Base-by-base conservation (phyloP, 306 rosid genomes). In the Biancaea sappan region DNA sequence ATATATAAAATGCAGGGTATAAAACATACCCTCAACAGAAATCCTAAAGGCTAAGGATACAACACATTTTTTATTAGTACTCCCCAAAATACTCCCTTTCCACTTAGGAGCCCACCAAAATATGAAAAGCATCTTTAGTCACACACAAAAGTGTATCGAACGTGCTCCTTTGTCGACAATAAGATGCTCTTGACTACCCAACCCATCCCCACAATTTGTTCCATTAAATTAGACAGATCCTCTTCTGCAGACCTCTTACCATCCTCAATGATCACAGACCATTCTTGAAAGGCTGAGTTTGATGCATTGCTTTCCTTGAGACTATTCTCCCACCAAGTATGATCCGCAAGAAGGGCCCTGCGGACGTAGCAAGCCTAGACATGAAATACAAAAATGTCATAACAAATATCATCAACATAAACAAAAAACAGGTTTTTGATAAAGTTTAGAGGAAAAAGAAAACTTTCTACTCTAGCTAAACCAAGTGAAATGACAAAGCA, bases 301-400 rank as follows among this genome's bases (percentile, higher is more conserved):
- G 88, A 78, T 21, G 57, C 71, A 57, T 72, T 63, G 50, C 63
- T 59, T 24, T 67, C 92, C 59, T 69, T 71, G 25, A 66, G 12
- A 25, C 71, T 58, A 61, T 48, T 58, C 66, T 73, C 86, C 93
- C 87, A 83, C 67, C 54, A 59, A 38, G 52, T 79, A 34, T 32
- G 29, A 46, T 84, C 84, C 75, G 43, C 67, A 72, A 83, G 66
- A 25, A 86, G 81, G 46, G 73, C 74, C 77, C 62, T 88, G 40
- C 88, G 89, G 74, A 89, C 73, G 64, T 79, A 89, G 80, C 94
- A 93, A 14, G 97, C 94, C 98, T 89, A 53, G 47, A 78, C 40
- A 71, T 38, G 3, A 66, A 10, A 68, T 34, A 7, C 35, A 58
- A 5, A 32, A 38, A 22, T 2, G 29, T 28, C 76, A 61, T 22